Base-by-base conservation (phyloP, 2,329 filamentous ascomycete genomes). In the Epichloe amarillans region DNA sequence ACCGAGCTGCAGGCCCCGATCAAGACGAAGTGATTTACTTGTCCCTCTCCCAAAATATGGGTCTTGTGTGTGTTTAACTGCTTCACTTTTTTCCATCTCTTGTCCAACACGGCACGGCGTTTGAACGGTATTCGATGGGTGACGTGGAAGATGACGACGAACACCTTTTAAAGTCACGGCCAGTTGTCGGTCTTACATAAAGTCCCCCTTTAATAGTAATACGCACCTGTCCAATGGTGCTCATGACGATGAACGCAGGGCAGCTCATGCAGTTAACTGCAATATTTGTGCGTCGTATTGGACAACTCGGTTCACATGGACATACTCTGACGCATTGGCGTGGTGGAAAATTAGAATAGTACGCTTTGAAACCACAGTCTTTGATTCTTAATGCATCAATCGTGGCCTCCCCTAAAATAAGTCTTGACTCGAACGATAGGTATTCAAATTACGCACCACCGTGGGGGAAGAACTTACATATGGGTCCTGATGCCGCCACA, bases 1-100 rank as follows among this genome's bases (percentile, higher is more conserved):
- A 98, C 93, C 1, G 84, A 95, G 70, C 74, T 98, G 45, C 53
- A 62, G 38, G 58, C 64, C n/a, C 52, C 57, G 30, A 64, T 66
- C 47, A 64, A 65, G 61, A 62, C 62, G 5, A 61, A 63, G 47
- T 69, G 57, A 60, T 44, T n/a, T 8, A n/a, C 38, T n/a, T 17
- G 10, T 33, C 21, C 26, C 30, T 30, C 39, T 42, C 40, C 36
- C 26, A 19, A 30, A 12, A n/a, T 7, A 39, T 2, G 17, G 14
- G 44, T 40, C 44, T 45, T 33, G 17, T 36, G 14, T 36, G 14
- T 43, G 19, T 47, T 23, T 48, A 19, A 17, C 12, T 48, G 23
- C 47, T 58, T 54, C 49, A 53, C 47, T 52, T 55, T 54, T 54
- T 41, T 40, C 17, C 26, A 39, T 46, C 21, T 38, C 14, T 30